Conservation (phyloP, 2,329 filamentous ascomycete genomes). For the Colletotrichum tamarilloi region DNA sequence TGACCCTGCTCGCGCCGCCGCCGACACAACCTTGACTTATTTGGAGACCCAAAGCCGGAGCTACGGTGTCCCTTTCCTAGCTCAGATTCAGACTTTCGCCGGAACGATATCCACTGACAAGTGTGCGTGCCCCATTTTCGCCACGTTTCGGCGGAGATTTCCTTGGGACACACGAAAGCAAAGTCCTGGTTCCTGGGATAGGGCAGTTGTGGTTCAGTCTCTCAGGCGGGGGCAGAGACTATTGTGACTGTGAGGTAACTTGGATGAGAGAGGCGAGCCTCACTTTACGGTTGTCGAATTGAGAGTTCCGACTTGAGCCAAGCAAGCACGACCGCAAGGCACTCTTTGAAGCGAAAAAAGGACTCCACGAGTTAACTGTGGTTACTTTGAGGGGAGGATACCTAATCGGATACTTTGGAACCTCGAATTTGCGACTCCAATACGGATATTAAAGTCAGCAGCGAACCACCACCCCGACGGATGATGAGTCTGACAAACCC, state of each 20-base stretch:
- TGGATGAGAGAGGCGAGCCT: background rate
- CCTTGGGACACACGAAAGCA: conserved; percentile 7
- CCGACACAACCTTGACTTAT: conserved; percentile 1
- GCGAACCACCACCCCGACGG: conserved; percentile 5
- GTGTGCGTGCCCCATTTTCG: conserved; percentile 14
- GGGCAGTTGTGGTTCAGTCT: conserved; percentile 12
- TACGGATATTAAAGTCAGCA: conserved; percentile 21
- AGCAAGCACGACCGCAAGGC: conserved; percentile 8
- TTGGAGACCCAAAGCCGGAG: background rate
- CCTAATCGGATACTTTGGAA: conserved; percentile 1
- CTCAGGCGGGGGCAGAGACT: background rate
- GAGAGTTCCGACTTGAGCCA: background rate
- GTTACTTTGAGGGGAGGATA: conserved; percentile 2
- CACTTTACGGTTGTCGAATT: background rate
- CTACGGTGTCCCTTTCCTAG: conserved; percentile 1
- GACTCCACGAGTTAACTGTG: background rate
- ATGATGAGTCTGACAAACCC: conserved; percentile 67
- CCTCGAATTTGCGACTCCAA: conserved; percentile 5
- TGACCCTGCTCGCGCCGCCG: background rate
- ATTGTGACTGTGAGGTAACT: no score
- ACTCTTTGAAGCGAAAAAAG: background rate
- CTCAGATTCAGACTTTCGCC: conserved; percentile 15
- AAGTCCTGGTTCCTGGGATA: conserved; percentile 21
- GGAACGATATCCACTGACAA: conserved; percentile 15
- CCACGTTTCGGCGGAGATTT: conserved; percentile 1